Base-by-base conservation (phyloP, 2,329 filamentous ascomycete genomes). In the Curvularia eragrostidis region DNA sequence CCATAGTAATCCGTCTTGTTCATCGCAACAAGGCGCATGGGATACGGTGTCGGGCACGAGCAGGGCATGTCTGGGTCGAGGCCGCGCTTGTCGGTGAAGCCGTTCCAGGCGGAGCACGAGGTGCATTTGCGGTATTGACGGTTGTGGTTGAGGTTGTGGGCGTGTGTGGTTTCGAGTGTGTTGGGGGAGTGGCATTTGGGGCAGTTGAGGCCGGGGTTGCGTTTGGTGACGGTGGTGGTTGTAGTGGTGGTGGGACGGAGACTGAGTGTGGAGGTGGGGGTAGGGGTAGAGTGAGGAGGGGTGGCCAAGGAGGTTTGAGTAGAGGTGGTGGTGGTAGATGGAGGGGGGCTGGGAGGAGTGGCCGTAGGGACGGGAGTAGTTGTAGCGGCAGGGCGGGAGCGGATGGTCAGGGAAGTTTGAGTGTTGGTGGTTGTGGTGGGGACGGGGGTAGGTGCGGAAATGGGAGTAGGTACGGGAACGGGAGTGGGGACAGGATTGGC, bases 81-180 rank as follows among this genome's bases (percentile, higher is more conserved):
- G 4, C 54, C 54, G 8, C 48, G 48, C 2, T 18, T 6, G 32
- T 56, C 54, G 7, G 54, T 7, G n/a, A 52, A 56, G 3, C 54
- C 54, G 36, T 56, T 56, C 34, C 48, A 56, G 19, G 42, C 21
- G 48, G 24, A 21, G 43, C 48, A 56, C 2, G 28, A 18, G 2
- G 15, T 39, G 47, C 53, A 56, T 24, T 8, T 34, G 34, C 53
- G 46, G 23, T 39, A 55, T 2, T 30, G 39, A 8, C 53, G 53
- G 0, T 9, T 24, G 23, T 19, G n/a, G n/a, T 55, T 55, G 41
- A 55, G 26, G 36, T 47, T 54, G 5, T 24, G 13, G 2, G 44
- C 13, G 1, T 18, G 7, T 3, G 42, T 36, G 13, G 19, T 15
- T 18, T 6, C 3, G 5, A 30, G 2, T 1, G 23, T 19, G 30